Evolutionary conservation across 2,329 filamentous ascomycete species (phyloP), one percentile per base, ranked within the genome.

Genomic region (Calonectria naviculata): DNA sequence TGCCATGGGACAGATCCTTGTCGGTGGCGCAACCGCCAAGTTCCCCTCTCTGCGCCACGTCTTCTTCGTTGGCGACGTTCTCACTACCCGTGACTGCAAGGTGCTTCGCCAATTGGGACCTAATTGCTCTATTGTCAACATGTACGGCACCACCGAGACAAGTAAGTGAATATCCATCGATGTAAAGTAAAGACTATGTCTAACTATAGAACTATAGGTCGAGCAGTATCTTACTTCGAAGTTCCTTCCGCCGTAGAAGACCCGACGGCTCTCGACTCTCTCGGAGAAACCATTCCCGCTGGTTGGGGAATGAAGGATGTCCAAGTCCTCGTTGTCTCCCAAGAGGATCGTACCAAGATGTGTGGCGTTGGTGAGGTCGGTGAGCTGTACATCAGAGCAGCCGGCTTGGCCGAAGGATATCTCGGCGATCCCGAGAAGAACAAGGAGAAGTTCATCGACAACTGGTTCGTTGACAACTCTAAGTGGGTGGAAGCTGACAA

Each of bases 1-100:
- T 12, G 97, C 97, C 68, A 98, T 98, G 95, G 95, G 95, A 67
- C 94, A 98, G 78, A 97, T 98, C 72, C 86, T 98, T 2, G 92
- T 96, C n/a, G 95, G 95, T 49, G 94, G 94, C 75, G 93, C 95
- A 28, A 92, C 86, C 4, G 92, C 94, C 0, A 83, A 93, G 75
- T 97, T 98, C 78, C 71, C 71, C 17, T 74, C 73, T 0, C 67
- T 73, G 26, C 93, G 93, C 69, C 88, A 91, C 68, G 95, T 92
- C 21, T 96, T 98, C 87, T 98, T 96, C 73, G 96, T 98, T 1
- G 97, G 97, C 36, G 96, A 98, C 79, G 87, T 98, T 38, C 83
- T 98, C 58, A 97, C 95, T 73, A 97, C 92, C 80, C 89, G 91
- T 79, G 96, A 98, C 78, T 97, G 94, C 83, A 87, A 88, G 47